phyloP scores from a whole-genome alignment of 1,139 yeast species.

The Suhomyces chickasaworum region DNA sequence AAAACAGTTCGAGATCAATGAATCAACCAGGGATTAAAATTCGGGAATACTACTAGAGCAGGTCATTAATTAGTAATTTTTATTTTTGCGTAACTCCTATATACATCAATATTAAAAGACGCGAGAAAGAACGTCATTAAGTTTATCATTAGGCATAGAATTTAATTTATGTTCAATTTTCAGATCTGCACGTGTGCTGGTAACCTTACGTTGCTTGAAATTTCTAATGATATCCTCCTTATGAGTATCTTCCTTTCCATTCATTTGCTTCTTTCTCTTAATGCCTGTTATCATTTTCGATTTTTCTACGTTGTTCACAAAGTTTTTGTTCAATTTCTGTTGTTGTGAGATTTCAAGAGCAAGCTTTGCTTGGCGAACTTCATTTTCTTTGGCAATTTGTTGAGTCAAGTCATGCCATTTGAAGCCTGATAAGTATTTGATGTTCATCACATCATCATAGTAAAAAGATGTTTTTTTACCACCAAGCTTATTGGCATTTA shows the following conservation, averaged over 20 bases:
- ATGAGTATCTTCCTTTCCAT: conserved; percentile 20
- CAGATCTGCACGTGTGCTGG: conserved; percentile 68
- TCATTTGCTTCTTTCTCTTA: conserved; percentile 50
- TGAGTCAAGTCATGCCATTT: conserved; percentile 95
- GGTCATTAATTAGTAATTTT: no score
- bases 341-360: conserved; percentile 90
- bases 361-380: conserved; percentile 82
- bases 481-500: conserved; percentile 87
- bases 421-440: conserved; percentile 86
- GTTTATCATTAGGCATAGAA: conserved; percentile 44
- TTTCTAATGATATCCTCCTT: conserved; percentile 46
- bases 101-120: conserved; percentile 19
- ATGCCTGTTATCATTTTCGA: conserved; percentile 79
- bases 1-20: not conserved
- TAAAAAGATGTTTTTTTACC: conserved; percentile 93
- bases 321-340: conserved; percentile 79
- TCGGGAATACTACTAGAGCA: no score
- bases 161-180: conserved; percentile 47
- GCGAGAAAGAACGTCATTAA: conserved; percentile 49
- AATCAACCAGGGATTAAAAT: no score
- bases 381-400: conserved; percentile 89
- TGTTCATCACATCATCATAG: conserved; percentile 90
- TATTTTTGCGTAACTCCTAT: not conserved
- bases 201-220: conserved; percentile 64
- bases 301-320: conserved; percentile 79